A percentile compares a stretch with the other conserved stretches of the same genome.
Conservation (phyloP, 2,329 filamentous ascomycete species). For the Cytospora leucostoma region DNA sequence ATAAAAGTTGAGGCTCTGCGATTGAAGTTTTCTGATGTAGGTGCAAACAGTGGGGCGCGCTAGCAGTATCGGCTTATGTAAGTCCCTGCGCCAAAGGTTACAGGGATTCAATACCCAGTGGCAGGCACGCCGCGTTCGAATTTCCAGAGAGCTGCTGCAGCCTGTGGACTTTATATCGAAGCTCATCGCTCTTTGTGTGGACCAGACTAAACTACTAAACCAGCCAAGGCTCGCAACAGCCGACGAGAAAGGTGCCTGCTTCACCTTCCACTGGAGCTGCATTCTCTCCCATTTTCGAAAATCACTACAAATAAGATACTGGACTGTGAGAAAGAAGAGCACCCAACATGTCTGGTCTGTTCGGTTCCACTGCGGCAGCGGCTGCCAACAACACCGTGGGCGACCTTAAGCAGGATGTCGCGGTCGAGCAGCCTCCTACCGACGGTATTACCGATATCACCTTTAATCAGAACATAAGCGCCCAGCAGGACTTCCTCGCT, state of each 20-base stretch:
- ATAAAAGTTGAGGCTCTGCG: constrained; percentile 27
- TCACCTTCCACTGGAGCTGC: background rate
- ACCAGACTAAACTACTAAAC: background rate
- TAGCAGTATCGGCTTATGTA: constrained; percentile 19
- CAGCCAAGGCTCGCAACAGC: constrained; percentile 2
- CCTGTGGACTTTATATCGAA: constrained; percentile 3
- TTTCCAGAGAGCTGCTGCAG: constrained; percentile 20
- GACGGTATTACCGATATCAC: constrained; percentile 87
- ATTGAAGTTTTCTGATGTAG: constrained; percentile 26
- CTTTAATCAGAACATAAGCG: constrained; percentile 58
- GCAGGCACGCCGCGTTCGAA: constrained; percentile 17
- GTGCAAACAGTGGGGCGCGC: constrained; percentile 16
- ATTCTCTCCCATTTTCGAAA: background rate
- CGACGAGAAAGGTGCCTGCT: background rate
- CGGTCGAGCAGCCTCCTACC: constrained; percentile 74
- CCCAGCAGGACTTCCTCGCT: constrained; percentile 75
- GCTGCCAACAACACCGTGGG: constrained; percentile 71
- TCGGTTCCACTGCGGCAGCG: constrained; percentile 53
- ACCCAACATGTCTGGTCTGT: constrained; percentile 63
- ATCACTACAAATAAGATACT: background rate
- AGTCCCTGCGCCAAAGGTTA: background rate
- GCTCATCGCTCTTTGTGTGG: background rate
- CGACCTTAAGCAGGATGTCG: constrained; percentile 87
- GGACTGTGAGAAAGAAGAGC: background rate
- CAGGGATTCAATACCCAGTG: constrained; percentile 20